These are phyloP conservation scores for Yarrowia galli DNA, from an alignment of 1,139 yeast genomes.

Conservation along the genomic window DNA sequence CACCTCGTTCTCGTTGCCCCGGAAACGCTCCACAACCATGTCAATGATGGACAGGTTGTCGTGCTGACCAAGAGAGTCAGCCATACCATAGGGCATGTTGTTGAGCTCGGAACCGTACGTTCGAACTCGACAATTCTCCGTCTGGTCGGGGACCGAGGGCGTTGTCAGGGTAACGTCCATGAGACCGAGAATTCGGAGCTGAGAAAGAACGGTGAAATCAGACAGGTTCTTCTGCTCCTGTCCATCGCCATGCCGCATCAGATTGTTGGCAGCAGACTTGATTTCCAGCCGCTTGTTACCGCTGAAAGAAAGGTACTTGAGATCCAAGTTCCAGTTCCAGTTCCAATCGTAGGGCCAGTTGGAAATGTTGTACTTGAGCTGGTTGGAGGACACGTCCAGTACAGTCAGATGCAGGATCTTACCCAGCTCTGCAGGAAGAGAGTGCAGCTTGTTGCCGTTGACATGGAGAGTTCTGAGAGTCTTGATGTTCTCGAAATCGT, in stretches of 20 bases:
- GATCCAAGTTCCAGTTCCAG: constrained; percentile 85
- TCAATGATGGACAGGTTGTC: constrained; percentile 79
- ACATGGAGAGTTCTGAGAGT: constrained; percentile 68
- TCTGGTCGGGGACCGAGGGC: constrained; percentile 83
- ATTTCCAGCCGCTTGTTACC: constrained; percentile 94
- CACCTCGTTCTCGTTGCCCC: constrained; percentile 78
- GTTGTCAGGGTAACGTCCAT: constrained; percentile 96
- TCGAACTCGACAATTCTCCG: constrained; percentile 81
- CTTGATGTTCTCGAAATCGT: constrained; percentile 72
- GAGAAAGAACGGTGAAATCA: constrained; percentile 75
- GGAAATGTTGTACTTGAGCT: constrained; percentile 86
- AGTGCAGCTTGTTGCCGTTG: constrained; percentile 84
- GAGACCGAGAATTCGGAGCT: constrained; percentile 78
- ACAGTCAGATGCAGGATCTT: constrained; percentile 68
- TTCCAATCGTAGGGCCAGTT: constrained; percentile 98
- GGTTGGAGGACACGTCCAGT: constrained; percentile 91
- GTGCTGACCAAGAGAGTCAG: constrained; percentile 80
- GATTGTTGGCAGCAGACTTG: constrained; percentile 62
- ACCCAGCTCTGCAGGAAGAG: constrained; percentile 89
- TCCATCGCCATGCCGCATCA: constrained; percentile 45
- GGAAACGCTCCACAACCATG: constrained; percentile 82
- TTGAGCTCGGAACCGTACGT: constrained; percentile 88
- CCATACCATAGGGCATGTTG: constrained; percentile 85
- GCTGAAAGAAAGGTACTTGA: constrained; percentile 84
- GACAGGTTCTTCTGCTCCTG: constrained; percentile 60